Conservation (phyloP, 306 rosid genomes). For the Sphenostylis stenocarpa region DNA sequence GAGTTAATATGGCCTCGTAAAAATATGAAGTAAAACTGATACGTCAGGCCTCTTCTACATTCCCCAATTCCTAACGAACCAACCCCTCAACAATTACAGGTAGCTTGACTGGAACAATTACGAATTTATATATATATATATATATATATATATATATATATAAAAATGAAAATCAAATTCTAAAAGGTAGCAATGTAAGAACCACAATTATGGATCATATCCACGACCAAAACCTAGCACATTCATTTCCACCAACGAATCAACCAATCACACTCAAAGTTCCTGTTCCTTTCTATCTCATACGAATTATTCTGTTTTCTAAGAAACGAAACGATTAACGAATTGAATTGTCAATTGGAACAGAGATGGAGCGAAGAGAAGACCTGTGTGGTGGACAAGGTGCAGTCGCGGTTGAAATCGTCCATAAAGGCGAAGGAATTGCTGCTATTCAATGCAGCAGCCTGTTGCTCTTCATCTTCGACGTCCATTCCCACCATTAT, state of each 20-base stretch:
- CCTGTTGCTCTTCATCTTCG: constrained; percentile 59
- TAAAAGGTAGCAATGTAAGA: neutral
- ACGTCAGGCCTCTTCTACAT: neutral
- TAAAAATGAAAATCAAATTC: neutral
- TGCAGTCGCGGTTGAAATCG: constrained; percentile 83
- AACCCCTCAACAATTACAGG: neutral
- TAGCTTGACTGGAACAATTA: neutral
- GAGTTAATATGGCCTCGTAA: neutral
- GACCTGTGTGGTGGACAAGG: constrained; percentile 85
- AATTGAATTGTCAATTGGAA: neutral
- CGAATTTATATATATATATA: neutral
- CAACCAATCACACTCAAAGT: neutral
- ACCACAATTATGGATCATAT: constrained; percentile 23
- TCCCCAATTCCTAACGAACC: neutral
- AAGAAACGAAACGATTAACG: neutral
- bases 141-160: no score
- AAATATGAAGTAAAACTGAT: neutral
- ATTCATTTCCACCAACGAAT: neutral
- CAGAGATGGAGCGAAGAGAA: neutral
- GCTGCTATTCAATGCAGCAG: constrained; percentile 39
- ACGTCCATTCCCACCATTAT: constrained; percentile 83
- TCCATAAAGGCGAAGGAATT: constrained; percentile 65
- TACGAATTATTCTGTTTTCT: neutral
- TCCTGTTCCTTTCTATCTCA: neutral
- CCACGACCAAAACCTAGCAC: neutral